Percentiles rank a stretch among this genome's conserved stretches.
phyloP scores from a whole-genome alignment of 139 green algal genomes.

The Mesotaenium endlicherianum region DNA sequence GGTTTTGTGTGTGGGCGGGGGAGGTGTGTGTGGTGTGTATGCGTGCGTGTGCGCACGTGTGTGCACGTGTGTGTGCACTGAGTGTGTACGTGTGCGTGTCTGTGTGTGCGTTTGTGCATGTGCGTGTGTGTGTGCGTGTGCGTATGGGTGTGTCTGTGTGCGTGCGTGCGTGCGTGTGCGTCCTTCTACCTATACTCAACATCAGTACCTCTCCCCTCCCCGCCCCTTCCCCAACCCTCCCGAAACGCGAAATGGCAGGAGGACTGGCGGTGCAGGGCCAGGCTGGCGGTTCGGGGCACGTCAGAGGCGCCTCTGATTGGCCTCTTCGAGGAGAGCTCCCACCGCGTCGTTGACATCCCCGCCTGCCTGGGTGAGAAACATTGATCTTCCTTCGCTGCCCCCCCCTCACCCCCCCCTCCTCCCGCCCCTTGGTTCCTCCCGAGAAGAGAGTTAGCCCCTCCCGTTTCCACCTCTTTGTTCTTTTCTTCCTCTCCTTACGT shows the following conservation, averaged over 20 bases:
- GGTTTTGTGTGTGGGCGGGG: background rate
- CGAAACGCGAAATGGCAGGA: constrained; percentile 13
- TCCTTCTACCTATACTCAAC: background rate
- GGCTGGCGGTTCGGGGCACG: constrained; percentile 35
- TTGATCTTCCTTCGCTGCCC: no score
- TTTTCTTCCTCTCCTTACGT: no score
- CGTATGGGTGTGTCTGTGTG: background rate
- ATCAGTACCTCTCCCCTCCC: background rate
- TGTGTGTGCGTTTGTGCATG: background rate
- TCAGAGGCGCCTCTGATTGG: constrained; percentile 28
- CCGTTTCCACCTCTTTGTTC: no score
- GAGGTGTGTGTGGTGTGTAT: no score
- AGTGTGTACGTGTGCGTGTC: background rate
- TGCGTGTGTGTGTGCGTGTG: background rate
- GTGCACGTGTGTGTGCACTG: background rate
- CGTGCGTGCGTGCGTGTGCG: background rate
- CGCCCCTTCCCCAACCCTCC: background rate
- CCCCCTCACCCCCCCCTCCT: background rate
- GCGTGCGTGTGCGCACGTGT: background rate
- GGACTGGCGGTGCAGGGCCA: constrained; percentile 33
- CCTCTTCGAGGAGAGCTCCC: constrained; percentile 18
- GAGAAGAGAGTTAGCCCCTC: no score
- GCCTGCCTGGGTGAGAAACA: constrained; percentile 31
- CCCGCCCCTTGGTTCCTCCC: no score
- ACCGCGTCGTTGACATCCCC: constrained; percentile 40